These are phyloP conservation scores for Penstemon newberryi DNA, from an alignment of 257 asterid genomes.

Conservation along the genomic window DNA sequence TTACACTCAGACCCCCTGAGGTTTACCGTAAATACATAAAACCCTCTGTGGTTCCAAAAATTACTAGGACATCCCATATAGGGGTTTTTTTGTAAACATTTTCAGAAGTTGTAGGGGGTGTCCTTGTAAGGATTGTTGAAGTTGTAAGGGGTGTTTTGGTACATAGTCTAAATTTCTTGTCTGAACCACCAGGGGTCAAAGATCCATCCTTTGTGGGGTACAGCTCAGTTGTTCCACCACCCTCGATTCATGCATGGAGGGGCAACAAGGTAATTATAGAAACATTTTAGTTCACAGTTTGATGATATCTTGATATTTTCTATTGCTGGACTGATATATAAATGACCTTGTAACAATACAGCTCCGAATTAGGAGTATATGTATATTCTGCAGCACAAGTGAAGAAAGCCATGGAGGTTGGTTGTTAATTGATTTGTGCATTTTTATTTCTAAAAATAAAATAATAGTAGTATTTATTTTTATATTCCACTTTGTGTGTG, in stretches of 20 bases:
- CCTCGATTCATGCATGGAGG: conserved; percentile 99
- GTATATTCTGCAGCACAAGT: conserved; percentile 89
- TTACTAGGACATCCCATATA: too few relatives aligned
- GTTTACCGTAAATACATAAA: too few relatives aligned
- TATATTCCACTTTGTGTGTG: conserved; percentile 17
- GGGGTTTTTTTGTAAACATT: too few relatives aligned
- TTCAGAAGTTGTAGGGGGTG: too few relatives aligned
- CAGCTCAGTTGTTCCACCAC: conserved; percentile 86
- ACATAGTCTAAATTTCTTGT: not conserved
- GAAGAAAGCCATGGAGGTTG: conserved; percentile 93
- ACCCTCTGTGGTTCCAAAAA: too few relatives aligned
- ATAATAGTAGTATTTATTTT: not conserved
- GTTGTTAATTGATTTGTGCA: conserved; percentile 16
- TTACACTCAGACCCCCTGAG: too few relatives aligned
- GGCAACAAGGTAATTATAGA: conserved; percentile 73
- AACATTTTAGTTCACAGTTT: conserved; percentile 6
- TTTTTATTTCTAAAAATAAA: conserved; percentile 3
- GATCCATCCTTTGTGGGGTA: conserved; percentile 92
- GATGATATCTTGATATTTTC: not conserved
- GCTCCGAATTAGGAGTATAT: conserved; percentile 84
- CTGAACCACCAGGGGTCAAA: conserved; percentile 54
- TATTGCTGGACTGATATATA: conserved; percentile 15
- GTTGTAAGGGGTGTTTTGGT: too few relatives aligned
- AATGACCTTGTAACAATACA: conserved; percentile 32
- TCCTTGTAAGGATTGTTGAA: too few relatives aligned